Evolutionary conservation across 1,284 basidiomycete genomes (phyloP).

Genomic region (Trametes polyzona): DNA sequence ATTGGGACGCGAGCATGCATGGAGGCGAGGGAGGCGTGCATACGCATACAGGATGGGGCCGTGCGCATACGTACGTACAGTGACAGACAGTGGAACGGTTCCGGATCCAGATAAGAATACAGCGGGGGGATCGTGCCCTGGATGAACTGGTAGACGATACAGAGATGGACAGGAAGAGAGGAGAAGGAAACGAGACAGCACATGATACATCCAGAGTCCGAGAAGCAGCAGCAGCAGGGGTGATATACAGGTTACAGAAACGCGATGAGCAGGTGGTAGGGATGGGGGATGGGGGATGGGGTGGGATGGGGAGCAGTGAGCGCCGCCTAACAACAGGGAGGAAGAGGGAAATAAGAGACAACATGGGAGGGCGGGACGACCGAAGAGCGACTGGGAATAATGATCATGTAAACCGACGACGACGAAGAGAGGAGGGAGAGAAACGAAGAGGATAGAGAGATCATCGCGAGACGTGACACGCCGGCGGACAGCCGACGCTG

Average conservation of each 20-base stretch:
- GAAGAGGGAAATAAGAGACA: neutral
- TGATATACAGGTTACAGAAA: constrained; percentile 3
- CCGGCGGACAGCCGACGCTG: neutral
- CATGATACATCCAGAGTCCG: constrained; percentile 21
- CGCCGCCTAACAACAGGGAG: neutral
- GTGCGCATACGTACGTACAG: neutral
- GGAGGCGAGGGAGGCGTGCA: too few relatives aligned
- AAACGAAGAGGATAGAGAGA: neutral
- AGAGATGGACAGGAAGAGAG: neutral
- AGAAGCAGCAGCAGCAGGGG: too few relatives aligned
- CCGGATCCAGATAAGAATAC: constrained; percentile 7
- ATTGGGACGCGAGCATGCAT: too few relatives aligned
- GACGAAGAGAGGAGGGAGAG: neutral
- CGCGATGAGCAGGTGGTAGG: too few relatives aligned
- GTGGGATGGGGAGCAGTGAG: too few relatives aligned
- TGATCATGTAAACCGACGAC: constrained; percentile 14
- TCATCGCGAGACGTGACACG: constrained; percentile 18
- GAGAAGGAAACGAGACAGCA: constrained; percentile 18
- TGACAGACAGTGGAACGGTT: too few relatives aligned
- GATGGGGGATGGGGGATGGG: too few relatives aligned
- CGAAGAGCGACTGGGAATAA: constrained; percentile 17
- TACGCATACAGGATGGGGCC: too few relatives aligned
- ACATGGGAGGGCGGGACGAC: neutral
- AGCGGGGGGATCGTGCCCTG: neutral
- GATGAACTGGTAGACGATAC: constrained; percentile 12